A percentile compares a stretch with the other conserved stretches of the same genome.
Conservation (phyloP, 257 asterid genomes). For the Przewalskia tangutica region DNA sequence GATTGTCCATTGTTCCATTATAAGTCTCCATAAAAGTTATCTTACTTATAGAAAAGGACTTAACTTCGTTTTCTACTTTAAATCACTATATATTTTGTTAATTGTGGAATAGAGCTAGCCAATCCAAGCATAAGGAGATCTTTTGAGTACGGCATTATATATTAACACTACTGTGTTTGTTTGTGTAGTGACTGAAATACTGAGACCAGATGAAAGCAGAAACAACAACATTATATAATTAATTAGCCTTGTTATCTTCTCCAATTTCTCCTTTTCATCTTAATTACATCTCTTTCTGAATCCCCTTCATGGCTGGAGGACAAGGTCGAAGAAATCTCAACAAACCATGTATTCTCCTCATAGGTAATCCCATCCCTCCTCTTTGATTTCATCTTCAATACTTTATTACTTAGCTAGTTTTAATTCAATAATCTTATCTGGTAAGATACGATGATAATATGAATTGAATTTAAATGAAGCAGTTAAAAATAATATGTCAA, state of each 20-base stretch:
- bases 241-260: not conserved
- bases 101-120: conserved; percentile 4
- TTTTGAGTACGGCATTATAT: not conserved
- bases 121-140: not conserved
- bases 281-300: not conserved
- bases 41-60: not conserved
- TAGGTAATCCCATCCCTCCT: conserved; percentile 26
- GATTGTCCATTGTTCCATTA: conserved; percentile 17
- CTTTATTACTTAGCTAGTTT: not conserved
- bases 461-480: not conserved
- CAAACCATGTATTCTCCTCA: conserved; percentile 68
- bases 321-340: conserved; percentile 35
- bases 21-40: conserved; percentile 1
- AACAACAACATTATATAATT: not conserved
- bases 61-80: not conserved
- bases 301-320: conserved; percentile 24
- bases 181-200: conserved; percentile 7
- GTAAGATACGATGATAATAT: not conserved
- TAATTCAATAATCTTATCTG: not conserved
- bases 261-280: not conserved
- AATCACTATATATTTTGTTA: conserved; percentile 6
- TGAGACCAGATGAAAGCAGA: not conserved
- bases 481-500: not conserved
- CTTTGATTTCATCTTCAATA: too few species aligned
- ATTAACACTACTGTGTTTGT: not conserved